phyloP scores from a whole-genome alignment of 2,329 filamentous ascomycete species.

The Polytolypa hystricis region DNA sequence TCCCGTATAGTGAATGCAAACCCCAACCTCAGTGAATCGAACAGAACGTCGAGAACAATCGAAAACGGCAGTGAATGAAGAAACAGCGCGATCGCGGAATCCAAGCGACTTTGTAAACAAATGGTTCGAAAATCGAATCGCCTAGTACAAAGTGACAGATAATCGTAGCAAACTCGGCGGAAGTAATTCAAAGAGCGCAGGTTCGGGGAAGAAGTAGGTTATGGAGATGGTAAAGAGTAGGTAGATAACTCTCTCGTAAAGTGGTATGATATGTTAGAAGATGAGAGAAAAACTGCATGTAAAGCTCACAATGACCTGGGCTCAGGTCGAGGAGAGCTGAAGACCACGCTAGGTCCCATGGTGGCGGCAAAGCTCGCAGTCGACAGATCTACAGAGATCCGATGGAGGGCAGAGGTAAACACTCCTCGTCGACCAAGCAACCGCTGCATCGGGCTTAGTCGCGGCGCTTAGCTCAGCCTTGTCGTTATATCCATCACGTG shows the following conservation, averaged over 20 bases:
- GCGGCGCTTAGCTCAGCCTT: slow-evolving; percentile 6
- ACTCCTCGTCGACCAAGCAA: slow-evolving; percentile 11
- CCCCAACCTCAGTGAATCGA: no score
- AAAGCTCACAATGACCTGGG: background rate
- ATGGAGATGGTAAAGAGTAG: background rate
- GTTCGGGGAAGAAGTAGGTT: no score
- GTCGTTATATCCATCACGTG: background rate
- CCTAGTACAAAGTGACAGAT: no score
- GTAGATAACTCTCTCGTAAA: background rate
- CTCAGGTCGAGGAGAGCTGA: background rate
- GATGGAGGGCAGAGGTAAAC: background rate
- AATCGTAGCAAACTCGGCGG: no score
- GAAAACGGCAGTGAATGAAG: no score
- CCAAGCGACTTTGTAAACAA: no score
- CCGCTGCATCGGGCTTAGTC: slow-evolving; percentile 9
- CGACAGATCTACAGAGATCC: background rate
- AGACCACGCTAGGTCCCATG: background rate
- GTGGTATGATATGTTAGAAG: background rate
- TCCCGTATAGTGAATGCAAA: background rate
- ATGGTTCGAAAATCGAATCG: no score
- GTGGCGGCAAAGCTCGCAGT: background rate
- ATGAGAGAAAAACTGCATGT: background rate
- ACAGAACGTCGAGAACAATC: no score
- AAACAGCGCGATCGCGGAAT: no score
- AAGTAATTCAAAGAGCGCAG: no score